Conservation (phyloP, 1,284 basidiomycete genomes). For the Naganishia albida region DNA sequence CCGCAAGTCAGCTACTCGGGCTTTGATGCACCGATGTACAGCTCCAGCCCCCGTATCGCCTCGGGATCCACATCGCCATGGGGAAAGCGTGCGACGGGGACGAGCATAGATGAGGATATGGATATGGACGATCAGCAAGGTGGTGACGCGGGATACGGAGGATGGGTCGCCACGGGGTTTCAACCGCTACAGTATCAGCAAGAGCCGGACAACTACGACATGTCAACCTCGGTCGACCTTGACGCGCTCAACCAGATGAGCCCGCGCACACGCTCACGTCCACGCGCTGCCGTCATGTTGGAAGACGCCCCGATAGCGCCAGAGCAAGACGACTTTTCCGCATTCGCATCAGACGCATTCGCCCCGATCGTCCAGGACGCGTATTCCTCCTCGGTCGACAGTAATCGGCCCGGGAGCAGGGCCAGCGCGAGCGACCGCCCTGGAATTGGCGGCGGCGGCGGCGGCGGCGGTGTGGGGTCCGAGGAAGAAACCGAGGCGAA, state of each 20-base stretch:
- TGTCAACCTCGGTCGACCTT: conserved; percentile 17
- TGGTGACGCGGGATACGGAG: conserved; percentile 6
- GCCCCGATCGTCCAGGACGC: conserved; percentile 23
- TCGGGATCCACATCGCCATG: neutral
- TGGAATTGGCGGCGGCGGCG: neutral
- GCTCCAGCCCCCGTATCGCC: neutral
- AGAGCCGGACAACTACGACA: conserved; percentile 20
- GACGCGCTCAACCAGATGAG: conserved; percentile 1
- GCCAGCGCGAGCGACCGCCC: neutral
- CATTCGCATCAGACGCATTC: conserved; percentile 33
- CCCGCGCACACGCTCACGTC: conserved; percentile 1
- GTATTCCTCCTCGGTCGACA: conserved; percentile 14
- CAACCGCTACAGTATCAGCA: conserved; percentile 15
- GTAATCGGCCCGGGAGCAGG: neutral
- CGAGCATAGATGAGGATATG: conserved; percentile 28
- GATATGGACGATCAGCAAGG: conserved; percentile 22
- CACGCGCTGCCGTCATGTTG: conserved; percentile 2
- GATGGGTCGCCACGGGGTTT: conserved; percentile 14
- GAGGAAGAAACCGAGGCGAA: neutral
- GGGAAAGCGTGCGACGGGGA: conserved; percentile 1
- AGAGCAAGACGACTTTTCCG: conserved; percentile 25
- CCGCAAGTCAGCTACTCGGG: conserved; percentile 29
- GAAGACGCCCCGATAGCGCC: neutral
- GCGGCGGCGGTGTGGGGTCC: neutral
- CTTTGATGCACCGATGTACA: conserved; percentile 17